Percentiles rank a stretch among this genome's conserved stretches.
Conservation (phyloP, 805 yeast species). For the Torulaspora indica region DNA sequence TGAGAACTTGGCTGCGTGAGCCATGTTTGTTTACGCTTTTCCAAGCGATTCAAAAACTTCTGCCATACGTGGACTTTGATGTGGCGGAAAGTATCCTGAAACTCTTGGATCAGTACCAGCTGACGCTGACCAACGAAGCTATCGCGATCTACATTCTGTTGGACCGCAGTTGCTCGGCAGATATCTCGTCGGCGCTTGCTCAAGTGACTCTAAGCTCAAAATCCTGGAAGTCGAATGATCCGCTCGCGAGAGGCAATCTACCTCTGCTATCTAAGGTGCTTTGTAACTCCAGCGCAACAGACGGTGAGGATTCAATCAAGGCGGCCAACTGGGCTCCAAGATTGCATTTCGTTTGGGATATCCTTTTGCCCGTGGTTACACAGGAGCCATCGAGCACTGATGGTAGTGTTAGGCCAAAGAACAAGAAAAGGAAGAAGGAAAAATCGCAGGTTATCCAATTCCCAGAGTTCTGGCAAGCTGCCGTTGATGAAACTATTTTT, state of each 20-base stretch:
- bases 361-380: conserved; percentile 46
- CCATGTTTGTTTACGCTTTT: conserved; percentile 68
- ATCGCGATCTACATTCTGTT: conserved; percentile 56
- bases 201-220: conserved; percentile 20
- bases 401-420: conserved; percentile 19
- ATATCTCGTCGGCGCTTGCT: conserved; percentile 2
- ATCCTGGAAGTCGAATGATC: conserved; percentile 69
- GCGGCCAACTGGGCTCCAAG: conserved; percentile 71
- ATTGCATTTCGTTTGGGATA: conserved; percentile 71
- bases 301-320: conserved; percentile 39
- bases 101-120: conserved; percentile 46
- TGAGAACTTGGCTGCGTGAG: conserved; percentile 84
- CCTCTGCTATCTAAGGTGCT: conserved; percentile 56
- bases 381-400: conserved; percentile 13
- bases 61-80: conserved; percentile 20
- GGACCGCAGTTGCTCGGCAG: conserved; percentile 11
- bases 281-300: conserved; percentile 45
- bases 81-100: conserved; percentile 36
- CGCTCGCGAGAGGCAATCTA: conserved; percentile 68
- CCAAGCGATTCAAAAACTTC: conserved; percentile 42
- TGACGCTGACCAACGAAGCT: conserved; percentile 73
- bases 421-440: conserved; percentile 42
- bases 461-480: conserved; percentile 71
- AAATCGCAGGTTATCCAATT: conserved; percentile 35
- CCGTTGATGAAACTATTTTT: conserved; percentile 77